These are phyloP conservation scores for Benincasa hispida DNA, from an alignment of 306 rosid genomes.

Conservation along the genomic window DNA sequence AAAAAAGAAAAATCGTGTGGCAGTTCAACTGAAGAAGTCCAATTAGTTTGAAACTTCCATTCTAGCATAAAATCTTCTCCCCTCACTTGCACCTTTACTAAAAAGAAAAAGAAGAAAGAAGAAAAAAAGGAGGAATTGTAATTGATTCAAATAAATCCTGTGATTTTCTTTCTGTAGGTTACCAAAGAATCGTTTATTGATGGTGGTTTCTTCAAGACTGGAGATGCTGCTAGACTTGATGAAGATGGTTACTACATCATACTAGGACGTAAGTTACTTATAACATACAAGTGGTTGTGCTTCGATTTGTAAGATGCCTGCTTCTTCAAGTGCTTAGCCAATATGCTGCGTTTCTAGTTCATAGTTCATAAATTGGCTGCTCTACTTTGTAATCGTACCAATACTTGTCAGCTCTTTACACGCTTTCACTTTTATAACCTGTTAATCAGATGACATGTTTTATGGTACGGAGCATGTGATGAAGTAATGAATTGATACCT, in stretches of 20 bases:
- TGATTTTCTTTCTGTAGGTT: constrained; percentile 28
- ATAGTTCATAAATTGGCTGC: neutral
- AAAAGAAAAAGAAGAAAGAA: neutral
- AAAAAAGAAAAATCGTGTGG: neutral
- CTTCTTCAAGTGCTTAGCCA: neutral
- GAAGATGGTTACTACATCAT: constrained; percentile 79
- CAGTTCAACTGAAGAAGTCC: neutral
- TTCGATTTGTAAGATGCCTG: neutral
- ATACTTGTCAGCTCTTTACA: neutral
- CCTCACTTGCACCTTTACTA: neutral
- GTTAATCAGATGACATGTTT: neutral
- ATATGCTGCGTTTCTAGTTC: neutral
- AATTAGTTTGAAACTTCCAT: neutral
- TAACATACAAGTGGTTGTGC: neutral
- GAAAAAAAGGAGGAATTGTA: neutral
- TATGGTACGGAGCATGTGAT: neutral
- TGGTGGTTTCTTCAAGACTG: constrained; percentile 89
- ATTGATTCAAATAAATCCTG: neutral
- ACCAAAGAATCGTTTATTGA: constrained; percentile 64
- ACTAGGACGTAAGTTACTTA: constrained; percentile 65
- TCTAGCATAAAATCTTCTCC: neutral
- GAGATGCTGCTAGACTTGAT: constrained; percentile 75
- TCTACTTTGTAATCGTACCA: neutral
- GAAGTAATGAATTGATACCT: neutral
- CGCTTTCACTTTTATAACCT: neutral